Base-by-base conservation (phyloP, 2,329 filamentous ascomycete species). In the Fusarium nanum region DNA sequence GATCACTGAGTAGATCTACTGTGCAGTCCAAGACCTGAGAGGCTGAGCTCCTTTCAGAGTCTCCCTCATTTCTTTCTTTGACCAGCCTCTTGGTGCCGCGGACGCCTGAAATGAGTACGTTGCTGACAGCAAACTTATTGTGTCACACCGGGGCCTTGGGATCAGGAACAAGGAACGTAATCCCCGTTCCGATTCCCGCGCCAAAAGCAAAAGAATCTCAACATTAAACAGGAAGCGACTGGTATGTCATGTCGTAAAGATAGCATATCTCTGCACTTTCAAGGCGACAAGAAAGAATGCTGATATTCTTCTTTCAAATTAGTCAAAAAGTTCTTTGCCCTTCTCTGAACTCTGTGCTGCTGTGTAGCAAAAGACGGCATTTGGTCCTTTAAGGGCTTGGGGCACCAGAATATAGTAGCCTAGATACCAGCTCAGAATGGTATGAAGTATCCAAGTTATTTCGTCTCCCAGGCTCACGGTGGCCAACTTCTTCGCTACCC, bases 131-230 rank as follows among this genome's bases (percentile, higher is more conserved):
- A 37, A 37, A 49, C 58, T 70, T 70, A 60, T 53, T 55, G 47
- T 69, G 58, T 55, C 59, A 71, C 70, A 60, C 63, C 67, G 42
- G 23, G 48, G 23, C 28, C 22, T 30, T 49, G 40, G 40, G 47
- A 40, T 23, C 44, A 63, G 55, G 52, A 62, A 62, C 49, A 40
- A 67, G 28, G 64, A 45, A 50, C 34, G 27, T 27, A 20, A 45
- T 60, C 64, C 23, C 60, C 54, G 63, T 66, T 64, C 69, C 69
- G 61, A 60, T 52, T 60, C 53, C 59, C 62, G 53, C 68, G 63
- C 60, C 64, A 70, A 68, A 60, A 70, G 70, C 48, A 68, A 60
- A 55, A 37, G 42, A 64, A 42, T 54, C 30, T 67, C 53, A 57
- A 56, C 59, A 67, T 72, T 60, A 61, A 61, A 40, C 40, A 41